Conservation (phyloP, 805 yeast genomes). For the Jamesozyma hellenica region DNA sequence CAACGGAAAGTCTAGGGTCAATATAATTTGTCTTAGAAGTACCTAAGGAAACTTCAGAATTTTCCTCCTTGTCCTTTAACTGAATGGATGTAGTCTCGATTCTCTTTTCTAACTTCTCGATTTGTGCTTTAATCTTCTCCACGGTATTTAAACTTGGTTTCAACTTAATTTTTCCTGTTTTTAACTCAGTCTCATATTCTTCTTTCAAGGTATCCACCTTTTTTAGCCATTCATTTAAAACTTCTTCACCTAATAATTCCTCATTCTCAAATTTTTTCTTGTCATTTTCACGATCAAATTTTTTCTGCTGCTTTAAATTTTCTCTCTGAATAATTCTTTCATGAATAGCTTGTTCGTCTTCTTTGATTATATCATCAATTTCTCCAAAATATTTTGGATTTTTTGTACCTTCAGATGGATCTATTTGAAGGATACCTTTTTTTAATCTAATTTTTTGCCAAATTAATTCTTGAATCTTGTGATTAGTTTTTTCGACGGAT, state of each 20-base stretch:
- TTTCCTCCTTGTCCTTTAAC: slow-evolving; percentile 86
- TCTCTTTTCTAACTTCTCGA: slow-evolving; percentile 62
- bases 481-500: slow-evolving; percentile 68
- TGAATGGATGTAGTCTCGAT: slow-evolving; percentile 60
- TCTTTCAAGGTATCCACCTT: slow-evolving; percentile 43
- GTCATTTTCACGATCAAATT: slow-evolving; percentile 68
- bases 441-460: slow-evolving; percentile 77
- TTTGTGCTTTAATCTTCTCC: slow-evolving; percentile 63
- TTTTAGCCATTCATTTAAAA: slow-evolving; percentile 47
- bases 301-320: slow-evolving; percentile 50
- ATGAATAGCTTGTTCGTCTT: slow-evolving; percentile 52
- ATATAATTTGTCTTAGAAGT: slow-evolving; percentile 92
- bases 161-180: slow-evolving; percentile 48
- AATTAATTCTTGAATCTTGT: slow-evolving; percentile 63
- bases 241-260: slow-evolving; percentile 43
- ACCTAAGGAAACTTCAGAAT: slow-evolving; percentile 84
- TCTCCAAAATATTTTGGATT: slow-evolving; percentile 56
- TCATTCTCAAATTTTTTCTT: slow-evolving; percentile 51
- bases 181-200: slow-evolving; percentile 47
- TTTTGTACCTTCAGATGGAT: slow-evolving; percentile 41
- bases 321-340: slow-evolving; percentile 53
- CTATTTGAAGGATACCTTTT: slow-evolving; percentile 58
- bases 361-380: slow-evolving; percentile 53
- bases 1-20: slow-evolving; percentile 84
- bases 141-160: slow-evolving; percentile 40